Base-by-base conservation (phyloP, 2,329 filamentous ascomycete species). In the Byssochlamys sp. region DNA sequence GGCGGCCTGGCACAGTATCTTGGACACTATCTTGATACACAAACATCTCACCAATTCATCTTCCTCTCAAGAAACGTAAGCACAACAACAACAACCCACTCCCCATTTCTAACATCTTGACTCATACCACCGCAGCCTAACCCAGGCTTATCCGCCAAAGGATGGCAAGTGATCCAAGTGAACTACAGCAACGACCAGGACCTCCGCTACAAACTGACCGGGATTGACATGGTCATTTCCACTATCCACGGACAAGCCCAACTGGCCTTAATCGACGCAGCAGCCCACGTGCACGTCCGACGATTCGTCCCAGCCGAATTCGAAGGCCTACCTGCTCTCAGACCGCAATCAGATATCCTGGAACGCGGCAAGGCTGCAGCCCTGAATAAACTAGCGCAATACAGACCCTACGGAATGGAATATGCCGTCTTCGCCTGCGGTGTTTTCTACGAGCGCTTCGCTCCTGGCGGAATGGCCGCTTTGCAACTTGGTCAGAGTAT, bases 291-390 rank as follows among this genome's bases (percentile, higher is more conserved):
- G 19, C 78, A 82, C 19, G 87, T 91, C 1, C 80, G 81, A 14
- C 80, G 83, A 35, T 91, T 91, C 66, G 84, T 89, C 2, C 87
- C 88, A 1, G 86, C 87, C 5, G 88, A 90, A 64, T 91, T 90
- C 63, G 86, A 90, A 73, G 88, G 88, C 1, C 76, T 77, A 31
- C 76, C 87, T 14, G 71, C 73, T 19, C 77, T 81, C 51, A 78
- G 86, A 53, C 78, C 81, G 1, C 65, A 75, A 4, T 73, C 77
- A 57, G 84, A 87, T 58, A 79, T 83, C 1, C 73, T 89, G 26
- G 84, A 89, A 67, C 81, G 82, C 52, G 81, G 80, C 24, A 82
- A 81, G 25, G 74, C 76, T 10, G 75, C 77, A n/a, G 84, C 85
- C 1, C 74, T 86, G 4, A 74, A 77, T 1, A 76, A 81, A 14